A percentile compares a stretch with the other conserved stretches of the same genome.
phyloP scores from a whole-genome alignment of 2,329 filamentous ascomycete genomes.

The Aureobasidium melanogenum region DNA sequence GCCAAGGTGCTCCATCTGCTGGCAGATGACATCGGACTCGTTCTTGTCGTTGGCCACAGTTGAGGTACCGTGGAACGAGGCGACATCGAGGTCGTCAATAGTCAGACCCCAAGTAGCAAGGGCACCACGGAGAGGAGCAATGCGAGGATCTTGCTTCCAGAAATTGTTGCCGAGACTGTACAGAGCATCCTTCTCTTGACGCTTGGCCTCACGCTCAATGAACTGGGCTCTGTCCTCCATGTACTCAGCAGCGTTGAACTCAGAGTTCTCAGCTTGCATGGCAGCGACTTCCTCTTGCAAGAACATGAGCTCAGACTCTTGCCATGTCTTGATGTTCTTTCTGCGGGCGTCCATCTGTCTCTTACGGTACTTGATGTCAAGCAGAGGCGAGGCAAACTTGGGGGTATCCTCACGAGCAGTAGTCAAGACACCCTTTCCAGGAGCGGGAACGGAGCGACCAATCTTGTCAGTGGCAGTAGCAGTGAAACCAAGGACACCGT shows the following conservation, averaged over 20 bases:
- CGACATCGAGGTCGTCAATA: conserved; percentile 87
- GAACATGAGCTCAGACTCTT: conserved; percentile 88
- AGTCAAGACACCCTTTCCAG: conserved; percentile 92
- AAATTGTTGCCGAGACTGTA: conserved; percentile 95
- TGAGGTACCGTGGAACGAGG: conserved; percentile 97
- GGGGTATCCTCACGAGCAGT: conserved; percentile 83
- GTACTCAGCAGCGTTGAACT: conserved; percentile 77
- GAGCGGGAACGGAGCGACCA: conserved; percentile 90
- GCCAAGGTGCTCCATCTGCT: conserved; percentile 90
- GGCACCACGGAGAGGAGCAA: conserved; percentile 90
- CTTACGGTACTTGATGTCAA: conserved; percentile 96
- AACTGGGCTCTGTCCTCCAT: conserved; percentile 74
- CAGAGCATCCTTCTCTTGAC: conserved; percentile 89
- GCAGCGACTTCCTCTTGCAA: conserved; percentile 86
- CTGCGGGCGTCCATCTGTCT: conserved; percentile 90
- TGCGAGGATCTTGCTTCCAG: conserved; percentile 92
- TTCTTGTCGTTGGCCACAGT: conserved; percentile 99
- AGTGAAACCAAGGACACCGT: conserved; percentile 86
- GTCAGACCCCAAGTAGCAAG: conserved; percentile 97
- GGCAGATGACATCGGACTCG: conserved; percentile 93
- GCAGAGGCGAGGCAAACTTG: conserved; percentile 88
- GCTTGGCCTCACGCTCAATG: conserved; percentile 76
- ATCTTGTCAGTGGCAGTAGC: conserved; percentile 99
- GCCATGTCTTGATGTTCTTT: conserved; percentile 92
- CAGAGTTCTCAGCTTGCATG: conserved; percentile 68